phyloP scores from a whole-genome alignment of 2,329 filamentous ascomycete genomes.

The Fusarium sp. region DNA sequence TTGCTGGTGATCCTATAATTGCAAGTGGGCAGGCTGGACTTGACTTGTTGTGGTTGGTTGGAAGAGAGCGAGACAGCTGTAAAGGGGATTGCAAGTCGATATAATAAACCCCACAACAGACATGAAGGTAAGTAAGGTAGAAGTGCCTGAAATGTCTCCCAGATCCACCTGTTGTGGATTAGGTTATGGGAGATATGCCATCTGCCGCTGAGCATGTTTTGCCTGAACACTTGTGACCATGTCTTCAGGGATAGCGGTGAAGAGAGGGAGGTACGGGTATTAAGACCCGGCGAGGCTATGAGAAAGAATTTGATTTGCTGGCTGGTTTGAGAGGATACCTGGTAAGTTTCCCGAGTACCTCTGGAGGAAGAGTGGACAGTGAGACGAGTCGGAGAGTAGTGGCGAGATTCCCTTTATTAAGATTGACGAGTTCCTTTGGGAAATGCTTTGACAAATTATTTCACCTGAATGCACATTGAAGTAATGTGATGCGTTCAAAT shows the following conservation, averaged over 20 bases:
- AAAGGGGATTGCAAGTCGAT: neutral
- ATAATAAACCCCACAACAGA: too few species aligned
- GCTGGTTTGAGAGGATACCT: neutral
- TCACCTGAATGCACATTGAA: neutral
- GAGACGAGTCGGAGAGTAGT: neutral
- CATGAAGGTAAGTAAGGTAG: neutral
- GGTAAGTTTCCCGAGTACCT: too few species aligned
- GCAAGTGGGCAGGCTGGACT: neutral
- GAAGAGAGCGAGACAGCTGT: too few species aligned
- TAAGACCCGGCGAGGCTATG: too few species aligned
- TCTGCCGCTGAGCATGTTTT: neutral
- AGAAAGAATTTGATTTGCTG: too few species aligned
- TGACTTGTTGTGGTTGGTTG: neutral
- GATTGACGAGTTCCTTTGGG: neutral
- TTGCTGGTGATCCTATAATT: neutral
- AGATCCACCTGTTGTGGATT: neutral
- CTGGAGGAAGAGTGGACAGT: neutral
- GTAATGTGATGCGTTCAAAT: neutral
- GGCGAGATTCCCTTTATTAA: neutral
- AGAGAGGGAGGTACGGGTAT: neutral
- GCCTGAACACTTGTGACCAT: neutral
- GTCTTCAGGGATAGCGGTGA: too few species aligned
- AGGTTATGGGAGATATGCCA: neutral
- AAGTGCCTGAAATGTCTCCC: rapidly evolving
- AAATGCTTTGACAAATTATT: neutral